Conservation (phyloP, 1,284 basidiomycete genomes). For the Mycena citricolor region DNA sequence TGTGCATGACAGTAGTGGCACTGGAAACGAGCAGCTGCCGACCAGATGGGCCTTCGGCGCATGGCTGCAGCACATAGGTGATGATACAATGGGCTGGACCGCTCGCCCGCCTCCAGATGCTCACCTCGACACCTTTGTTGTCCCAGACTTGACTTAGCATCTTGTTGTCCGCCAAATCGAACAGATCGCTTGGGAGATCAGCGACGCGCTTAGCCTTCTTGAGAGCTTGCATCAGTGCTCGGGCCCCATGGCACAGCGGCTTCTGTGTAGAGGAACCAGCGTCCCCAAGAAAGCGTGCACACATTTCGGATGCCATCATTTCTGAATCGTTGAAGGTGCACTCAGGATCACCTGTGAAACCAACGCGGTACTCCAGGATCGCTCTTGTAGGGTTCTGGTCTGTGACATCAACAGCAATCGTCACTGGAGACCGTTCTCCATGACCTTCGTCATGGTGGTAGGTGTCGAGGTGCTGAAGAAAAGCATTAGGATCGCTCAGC, state of each 20-base stretch:
- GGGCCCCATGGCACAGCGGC: neutral
- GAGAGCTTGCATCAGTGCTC: neutral
- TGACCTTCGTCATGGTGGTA: neutral
- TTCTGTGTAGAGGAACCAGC: neutral
- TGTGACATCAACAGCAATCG: neutral
- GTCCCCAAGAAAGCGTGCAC: slow-evolving; percentile 1
- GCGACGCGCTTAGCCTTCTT: neutral
- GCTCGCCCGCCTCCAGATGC: too few species aligned
- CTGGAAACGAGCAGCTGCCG: too few species aligned
- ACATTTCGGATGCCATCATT: neutral
- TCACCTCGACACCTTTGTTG: too few species aligned
- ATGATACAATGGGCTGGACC: too few species aligned
- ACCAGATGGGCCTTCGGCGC: too few species aligned
- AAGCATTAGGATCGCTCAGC: neutral
- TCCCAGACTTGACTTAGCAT: too few species aligned
- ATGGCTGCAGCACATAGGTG: too few species aligned
- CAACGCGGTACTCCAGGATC: slow-evolving; percentile 4
- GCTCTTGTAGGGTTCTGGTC: slow-evolving; percentile 3
- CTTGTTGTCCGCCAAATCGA: too few species aligned
- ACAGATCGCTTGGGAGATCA: neutral
- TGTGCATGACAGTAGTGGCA: too few species aligned
- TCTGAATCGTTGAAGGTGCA: neutral
- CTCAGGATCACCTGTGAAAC: neutral
- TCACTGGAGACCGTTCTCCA: neutral
- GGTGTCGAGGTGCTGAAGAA: slow-evolving; percentile 2